Base-by-base conservation (phyloP, 371 early-diverging fungal genomes). In the Mortierella sp. region DNA sequence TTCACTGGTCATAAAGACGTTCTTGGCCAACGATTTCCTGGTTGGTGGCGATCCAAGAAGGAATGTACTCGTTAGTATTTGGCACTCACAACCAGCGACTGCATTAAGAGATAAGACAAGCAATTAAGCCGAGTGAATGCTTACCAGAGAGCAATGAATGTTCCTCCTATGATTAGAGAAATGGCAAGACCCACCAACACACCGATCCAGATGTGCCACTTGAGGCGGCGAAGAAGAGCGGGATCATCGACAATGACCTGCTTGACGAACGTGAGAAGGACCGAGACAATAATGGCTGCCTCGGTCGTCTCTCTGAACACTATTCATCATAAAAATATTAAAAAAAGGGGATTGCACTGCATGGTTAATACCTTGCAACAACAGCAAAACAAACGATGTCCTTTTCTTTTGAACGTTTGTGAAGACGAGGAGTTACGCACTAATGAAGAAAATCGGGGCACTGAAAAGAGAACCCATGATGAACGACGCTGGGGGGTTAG, bases 251-350 rank as follows among this genome's bases (percentile, higher is more conserved):
- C 79, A 42, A 88, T 70, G 71, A 88, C 82, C 84, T 92, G 93
- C 52, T 80, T 76, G 81, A 95, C 78, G 89, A 96, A 95, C n/a
- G 96, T 87, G 54, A 95, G 90, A 71, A 97, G 81, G 55, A 97
- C 95, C 24, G 96, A 94, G 73, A 97, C 91, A 85, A 97, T 94
- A 76, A 97, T 93, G 48, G 95, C 92, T 26, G 95, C 95, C 90
- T 97, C 97, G 14, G 94, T 91, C 60, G 96, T 95, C 89, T 96
- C 97, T 78, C 97, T 91, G 84, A 96, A 94, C 74, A 97, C 73
- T 73, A 73, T 11, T n/a, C 13, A 13, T 21, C 8, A 11, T 8
- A 3, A 57, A 38, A 38, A 38, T 6, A 11, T 8, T 5, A 57
- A 38, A 38, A 38, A 38, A 38, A 38, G 42, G 28, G 58, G 9